Base-by-base conservation (phyloP, 2,329 filamentous ascomycete genomes). In the Didymella glomerata region DNA sequence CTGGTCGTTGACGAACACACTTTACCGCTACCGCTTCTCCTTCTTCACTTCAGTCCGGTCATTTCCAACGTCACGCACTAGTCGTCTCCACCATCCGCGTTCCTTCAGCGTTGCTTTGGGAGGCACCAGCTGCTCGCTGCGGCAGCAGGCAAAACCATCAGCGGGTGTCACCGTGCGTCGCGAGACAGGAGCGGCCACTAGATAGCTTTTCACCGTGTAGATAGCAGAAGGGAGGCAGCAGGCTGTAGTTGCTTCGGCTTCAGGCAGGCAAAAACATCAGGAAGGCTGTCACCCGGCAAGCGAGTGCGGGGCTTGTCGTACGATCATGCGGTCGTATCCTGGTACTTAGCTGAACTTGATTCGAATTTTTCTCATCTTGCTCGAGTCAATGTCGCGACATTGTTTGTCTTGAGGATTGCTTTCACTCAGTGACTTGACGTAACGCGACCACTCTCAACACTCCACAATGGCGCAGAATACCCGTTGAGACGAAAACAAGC, bases 361-460 rank as follows among this genome's bases (percentile, higher is more conserved):
- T 24, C 22, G 24, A 14, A 13, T 14, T 8, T 28, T 49, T n/a
- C 36, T 36, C 18, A 20, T 1, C 18, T 20, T 1, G 3, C n/a
- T 22, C 16, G 20, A n/a, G 1, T 5, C 16, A 14, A 16, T 16
- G 6, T 36, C 6, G 32, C n/a, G 14, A 36, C 22, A 9, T 27
- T 30, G 27, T 22, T 50, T 50, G 34, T 41, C 30, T 25, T 30
- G 48, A n/a, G n/a, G n/a, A 24, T 50, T 25, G 13, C 25, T n/a
- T 14, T 20, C 36, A 20, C 18, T 48, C 14, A 40, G 32, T 48
- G 32, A 40, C 13, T 16, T 18, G 32, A 20, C 32, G 16, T n/a
- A 16, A 36, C n/a, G 32, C 13, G 11, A 32, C 10, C 30, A 14
- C 2, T 14, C 11, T 32, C 5, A 5, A 32, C 5, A 11, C 14